Evolutionary conservation across 1,284 basidiomycete genomes (phyloP).

Genomic region (Puccinia sorghi): DNA sequence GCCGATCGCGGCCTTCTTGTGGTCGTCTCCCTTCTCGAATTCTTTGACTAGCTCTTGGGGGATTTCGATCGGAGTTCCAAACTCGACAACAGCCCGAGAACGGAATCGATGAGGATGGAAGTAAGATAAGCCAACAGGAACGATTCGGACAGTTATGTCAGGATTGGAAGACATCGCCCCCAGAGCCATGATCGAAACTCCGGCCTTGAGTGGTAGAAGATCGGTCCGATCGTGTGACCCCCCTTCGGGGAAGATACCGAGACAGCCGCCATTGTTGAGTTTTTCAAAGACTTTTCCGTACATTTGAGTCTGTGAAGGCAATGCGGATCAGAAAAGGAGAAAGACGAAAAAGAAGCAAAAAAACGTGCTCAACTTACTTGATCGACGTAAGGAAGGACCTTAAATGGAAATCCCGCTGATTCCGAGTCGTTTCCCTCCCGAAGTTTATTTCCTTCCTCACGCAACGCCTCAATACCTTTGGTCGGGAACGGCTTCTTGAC

Average conservation of each 20-base stretch:
- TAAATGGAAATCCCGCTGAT: constrained; percentile 25
- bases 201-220: constrained; percentile 89
- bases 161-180: constrained; percentile 92
- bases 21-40: constrained; percentile 84
- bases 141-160: constrained; percentile 81
- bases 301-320: constrained; percentile 77
- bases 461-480: constrained; percentile 56
- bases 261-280: constrained; percentile 80
- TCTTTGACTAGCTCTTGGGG: constrained; percentile 79
- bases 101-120: constrained; percentile 95
- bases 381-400: constrained; percentile 46
- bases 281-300: constrained; percentile 90
- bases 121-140: constrained; percentile 91
- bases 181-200: constrained; percentile 95
- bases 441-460: constrained; percentile 53
- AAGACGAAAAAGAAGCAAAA: constrained; percentile 3
- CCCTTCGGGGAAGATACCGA: constrained; percentile 96
- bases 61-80: constrained; percentile 86
- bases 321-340: neutral
- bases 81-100: constrained; percentile 93
- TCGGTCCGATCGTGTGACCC: constrained; percentile 96
- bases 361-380: constrained; percentile 21
- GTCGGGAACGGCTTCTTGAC: constrained; percentile 80
- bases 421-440: neutral
- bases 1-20: constrained; percentile 86